Percentiles rank a stretch among this genome's conserved stretches.
Conservation (phyloP, 2,329 filamentous ascomycete species). For the Colletotrichum acutatum region DNA sequence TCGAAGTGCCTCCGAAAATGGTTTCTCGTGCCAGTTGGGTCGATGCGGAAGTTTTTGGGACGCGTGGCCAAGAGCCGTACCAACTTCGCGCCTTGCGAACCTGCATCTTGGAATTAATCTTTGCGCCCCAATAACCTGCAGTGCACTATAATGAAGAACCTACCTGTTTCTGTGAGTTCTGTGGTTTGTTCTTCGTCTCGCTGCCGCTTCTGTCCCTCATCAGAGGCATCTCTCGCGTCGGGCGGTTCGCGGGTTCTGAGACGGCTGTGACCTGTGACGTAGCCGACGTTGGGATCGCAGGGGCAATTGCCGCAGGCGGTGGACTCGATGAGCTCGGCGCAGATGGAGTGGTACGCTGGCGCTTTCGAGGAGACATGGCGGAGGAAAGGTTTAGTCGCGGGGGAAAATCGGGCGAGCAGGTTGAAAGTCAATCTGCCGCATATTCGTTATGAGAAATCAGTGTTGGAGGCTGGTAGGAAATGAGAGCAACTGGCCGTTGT, state of each 20-base stretch:
- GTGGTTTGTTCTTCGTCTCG: constrained; percentile 23
- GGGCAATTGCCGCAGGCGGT: constrained; percentile 31
- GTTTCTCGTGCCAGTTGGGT: constrained; percentile 70
- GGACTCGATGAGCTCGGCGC: constrained; percentile 37
- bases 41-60: constrained; percentile 67
- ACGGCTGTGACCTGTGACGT: constrained; percentile 37
- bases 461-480: constrained; percentile 18
- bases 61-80: constrained; percentile 71
- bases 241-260: constrained; percentile 28
- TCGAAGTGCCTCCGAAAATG: constrained; percentile 67
- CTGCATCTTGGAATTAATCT: constrained; percentile 44
- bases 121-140: not conserved
- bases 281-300: constrained; percentile 33
- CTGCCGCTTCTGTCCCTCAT: constrained; percentile 32
- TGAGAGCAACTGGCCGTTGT: constrained; percentile 8
- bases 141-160: too few relatives aligned
- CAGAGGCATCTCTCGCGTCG: constrained; percentile 25
- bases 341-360: constrained; percentile 49
- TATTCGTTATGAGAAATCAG: constrained; percentile 23
- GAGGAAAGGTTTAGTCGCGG: constrained; percentile 15
- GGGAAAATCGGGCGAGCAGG: constrained; percentile 9
- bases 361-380: constrained; percentile 55
- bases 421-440: constrained; percentile 30
- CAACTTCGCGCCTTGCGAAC: constrained; percentile 66
- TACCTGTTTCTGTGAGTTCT: constrained; percentile 35